phyloP scores from a whole-genome alignment of 2,329 filamentous ascomycete genomes.

The Lachnum nothofagi region DNA sequence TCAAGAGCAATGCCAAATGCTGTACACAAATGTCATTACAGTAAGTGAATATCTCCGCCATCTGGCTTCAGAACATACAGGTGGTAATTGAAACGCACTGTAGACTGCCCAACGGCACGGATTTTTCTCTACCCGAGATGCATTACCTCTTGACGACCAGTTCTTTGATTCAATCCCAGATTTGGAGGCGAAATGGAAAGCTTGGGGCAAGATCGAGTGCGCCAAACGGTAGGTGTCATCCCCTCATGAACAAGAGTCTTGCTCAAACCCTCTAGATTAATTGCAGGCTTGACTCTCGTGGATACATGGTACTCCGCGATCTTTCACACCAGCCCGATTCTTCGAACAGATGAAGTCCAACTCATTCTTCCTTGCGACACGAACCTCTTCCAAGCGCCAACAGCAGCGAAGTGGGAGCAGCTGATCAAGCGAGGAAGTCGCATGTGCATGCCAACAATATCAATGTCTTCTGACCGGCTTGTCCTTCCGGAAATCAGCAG shows the following conservation, averaged over 20 bases:
- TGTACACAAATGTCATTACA: slow-evolving; percentile 46
- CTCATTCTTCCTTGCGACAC: slow-evolving; percentile 20
- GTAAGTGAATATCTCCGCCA: slow-evolving; percentile 29
- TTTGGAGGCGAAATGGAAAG: slow-evolving; percentile 45
- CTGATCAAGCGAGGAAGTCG: slow-evolving; percentile 24
- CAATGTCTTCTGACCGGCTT: slow-evolving; percentile 29
- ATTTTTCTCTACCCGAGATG: slow-evolving; percentile 44
- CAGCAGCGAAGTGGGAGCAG: slow-evolving; percentile 20
- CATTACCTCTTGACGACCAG: slow-evolving; percentile 36
- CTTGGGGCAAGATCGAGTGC: slow-evolving; percentile 49
- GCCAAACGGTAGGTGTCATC: slow-evolving; percentile 38
- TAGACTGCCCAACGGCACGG: slow-evolving; percentile 46
- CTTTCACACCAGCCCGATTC: slow-evolving; percentile 19
- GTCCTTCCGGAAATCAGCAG: slow-evolving; percentile 32
- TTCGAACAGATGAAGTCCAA: slow-evolving; percentile 17
- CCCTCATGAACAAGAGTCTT: not conserved
- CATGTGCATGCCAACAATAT: slow-evolving; percentile 19
- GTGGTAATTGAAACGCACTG: not conserved
- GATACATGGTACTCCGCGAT: slow-evolving; percentile 24
- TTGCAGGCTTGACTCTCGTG: slow-evolving; percentile 21
- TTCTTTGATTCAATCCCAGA: slow-evolving; percentile 41
- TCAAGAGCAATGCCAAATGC: slow-evolving; percentile 40
- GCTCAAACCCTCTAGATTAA: slow-evolving; percentile 14
- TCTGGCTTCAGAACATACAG: not conserved
- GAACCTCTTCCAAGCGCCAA: slow-evolving; percentile 19